Evolutionary conservation across 2,329 filamentous ascomycete species (phyloP).

Genomic region (Fusarium siculi): DNA sequence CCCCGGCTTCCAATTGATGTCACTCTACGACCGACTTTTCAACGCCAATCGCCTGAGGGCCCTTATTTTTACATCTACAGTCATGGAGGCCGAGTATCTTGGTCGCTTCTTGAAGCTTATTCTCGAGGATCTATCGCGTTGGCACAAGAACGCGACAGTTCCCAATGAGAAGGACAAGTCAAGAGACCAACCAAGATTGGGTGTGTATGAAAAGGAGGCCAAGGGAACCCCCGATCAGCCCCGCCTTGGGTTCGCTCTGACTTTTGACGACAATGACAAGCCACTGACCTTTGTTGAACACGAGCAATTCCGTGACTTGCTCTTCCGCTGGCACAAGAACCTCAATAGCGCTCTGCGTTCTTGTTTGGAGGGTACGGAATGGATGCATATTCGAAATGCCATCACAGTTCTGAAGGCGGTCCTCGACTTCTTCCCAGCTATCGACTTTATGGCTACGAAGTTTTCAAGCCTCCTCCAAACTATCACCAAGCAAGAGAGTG

Average conservation of each 20-base stretch:
- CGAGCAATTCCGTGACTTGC: constrained; percentile 83
- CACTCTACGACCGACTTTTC: constrained; percentile 86
- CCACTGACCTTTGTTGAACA: constrained; percentile 80
- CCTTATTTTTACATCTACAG: constrained; percentile 88
- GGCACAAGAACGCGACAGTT: constrained; percentile 79
- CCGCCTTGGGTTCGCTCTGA: constrained; percentile 82
- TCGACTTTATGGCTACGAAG: constrained; percentile 85
- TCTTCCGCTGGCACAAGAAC: constrained; percentile 91
- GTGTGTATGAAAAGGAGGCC: constrained; percentile 86
- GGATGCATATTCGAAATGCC: constrained; percentile 97
- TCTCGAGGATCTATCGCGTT: constrained; percentile 80
- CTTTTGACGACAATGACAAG: constrained; percentile 73
- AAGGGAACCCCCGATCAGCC: constrained; percentile 59
- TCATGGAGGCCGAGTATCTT: constrained; percentile 92
- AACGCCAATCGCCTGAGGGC: constrained; percentile 81
- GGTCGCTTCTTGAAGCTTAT: constrained; percentile 89
- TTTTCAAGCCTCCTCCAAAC: constrained; percentile 72
- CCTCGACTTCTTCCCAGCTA: constrained; percentile 83
- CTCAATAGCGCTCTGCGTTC: constrained; percentile 82
- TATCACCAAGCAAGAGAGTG: constrained; percentile 71
- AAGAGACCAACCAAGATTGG: constrained; percentile 67
- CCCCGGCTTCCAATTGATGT: constrained; percentile 86
- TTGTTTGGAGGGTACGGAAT: constrained; percentile 85
- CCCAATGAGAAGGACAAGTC: constrained; percentile 55
- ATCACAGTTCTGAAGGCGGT: constrained; percentile 88